These are phyloP conservation scores for Sophora flavescens DNA, from an alignment of 306 rosid genomes.

Conservation along the genomic window DNA sequence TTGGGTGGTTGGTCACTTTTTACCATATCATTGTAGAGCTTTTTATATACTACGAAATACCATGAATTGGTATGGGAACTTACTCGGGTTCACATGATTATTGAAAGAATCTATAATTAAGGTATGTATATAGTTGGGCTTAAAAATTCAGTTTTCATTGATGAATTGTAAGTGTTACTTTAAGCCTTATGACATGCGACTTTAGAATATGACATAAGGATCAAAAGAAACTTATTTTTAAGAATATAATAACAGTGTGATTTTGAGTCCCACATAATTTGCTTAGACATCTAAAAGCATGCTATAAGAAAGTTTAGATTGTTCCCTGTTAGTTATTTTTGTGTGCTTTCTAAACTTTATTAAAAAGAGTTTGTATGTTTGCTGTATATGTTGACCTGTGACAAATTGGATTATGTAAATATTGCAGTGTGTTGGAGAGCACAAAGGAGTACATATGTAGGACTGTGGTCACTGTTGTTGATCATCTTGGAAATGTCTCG, in stretches of 20 bases:
- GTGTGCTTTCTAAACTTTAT: neutral
- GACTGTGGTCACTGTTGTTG: slow-evolving; percentile 72
- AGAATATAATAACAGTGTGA: neutral
- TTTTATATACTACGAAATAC: too few species aligned
- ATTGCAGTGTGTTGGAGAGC: slow-evolving; percentile 65
- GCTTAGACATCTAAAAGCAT: neutral
- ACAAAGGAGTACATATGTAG: slow-evolving; percentile 79
- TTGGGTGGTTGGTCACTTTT: too few species aligned
- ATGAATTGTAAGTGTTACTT: too few species aligned
- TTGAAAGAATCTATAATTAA: too few species aligned
- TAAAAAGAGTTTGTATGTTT: slow-evolving; percentile 16
- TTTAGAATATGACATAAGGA: too few species aligned
- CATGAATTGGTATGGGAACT: too few species aligned
- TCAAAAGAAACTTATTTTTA: too few species aligned
- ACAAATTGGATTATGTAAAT: slow-evolving; percentile 20
- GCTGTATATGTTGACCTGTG: slow-evolving; percentile 27
- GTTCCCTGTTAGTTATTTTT: neutral
- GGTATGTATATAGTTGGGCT: too few species aligned
- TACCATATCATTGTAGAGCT: too few species aligned
- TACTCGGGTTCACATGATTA: too few species aligned
- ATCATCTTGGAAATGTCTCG: slow-evolving; percentile 82
- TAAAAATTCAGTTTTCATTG: too few species aligned
- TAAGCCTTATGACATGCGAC: too few species aligned
- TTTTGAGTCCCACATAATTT: neutral
- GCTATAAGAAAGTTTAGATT: neutral